These are phyloP conservation scores for Rosa rugosa DNA, from an alignment of 306 rosid species.

Conservation along the genomic window DNA sequence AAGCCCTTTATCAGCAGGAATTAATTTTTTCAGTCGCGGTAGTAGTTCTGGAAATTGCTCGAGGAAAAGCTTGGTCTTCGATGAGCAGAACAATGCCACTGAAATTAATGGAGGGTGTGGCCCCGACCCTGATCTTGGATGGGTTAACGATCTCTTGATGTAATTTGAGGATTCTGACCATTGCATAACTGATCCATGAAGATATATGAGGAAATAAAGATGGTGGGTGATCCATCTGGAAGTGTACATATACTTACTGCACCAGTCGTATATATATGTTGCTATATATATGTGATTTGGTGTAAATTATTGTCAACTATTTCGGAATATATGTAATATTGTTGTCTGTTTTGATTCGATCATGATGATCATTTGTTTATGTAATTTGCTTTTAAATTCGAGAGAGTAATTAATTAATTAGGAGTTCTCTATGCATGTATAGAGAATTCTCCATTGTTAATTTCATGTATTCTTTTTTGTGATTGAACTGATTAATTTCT, in stretches of 20 bases:
- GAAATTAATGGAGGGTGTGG: conserved; percentile 28
- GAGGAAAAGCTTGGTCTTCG: neutral
- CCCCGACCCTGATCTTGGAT: conserved; percentile 71
- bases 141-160: conserved; percentile 90
- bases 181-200: neutral
- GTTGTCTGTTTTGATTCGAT: neutral
- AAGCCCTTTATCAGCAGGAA: neutral
- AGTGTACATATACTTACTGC: conserved; percentile 47
- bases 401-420: neutral
- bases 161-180: conserved; percentile 21
- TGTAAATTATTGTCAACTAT: conserved; percentile 24
- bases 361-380: neutral
- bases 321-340: neutral
- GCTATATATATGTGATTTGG: conserved; percentile 26
- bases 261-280: conserved; percentile 24
- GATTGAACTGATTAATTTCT: neutral
- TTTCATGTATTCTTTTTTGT: neutral
- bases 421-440: neutral
- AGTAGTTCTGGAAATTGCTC: conserved; percentile 4
- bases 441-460: neutral
- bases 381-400: neutral
- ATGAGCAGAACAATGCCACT: conserved; percentile 13
- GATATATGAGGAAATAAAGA: conserved; percentile 15
- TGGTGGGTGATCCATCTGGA: conserved; percentile 11
- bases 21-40: neutral